Evolutionary conservation across 2,329 filamentous ascomycete species (phyloP).

Genomic region (Elsinoe necatrix): DNA sequence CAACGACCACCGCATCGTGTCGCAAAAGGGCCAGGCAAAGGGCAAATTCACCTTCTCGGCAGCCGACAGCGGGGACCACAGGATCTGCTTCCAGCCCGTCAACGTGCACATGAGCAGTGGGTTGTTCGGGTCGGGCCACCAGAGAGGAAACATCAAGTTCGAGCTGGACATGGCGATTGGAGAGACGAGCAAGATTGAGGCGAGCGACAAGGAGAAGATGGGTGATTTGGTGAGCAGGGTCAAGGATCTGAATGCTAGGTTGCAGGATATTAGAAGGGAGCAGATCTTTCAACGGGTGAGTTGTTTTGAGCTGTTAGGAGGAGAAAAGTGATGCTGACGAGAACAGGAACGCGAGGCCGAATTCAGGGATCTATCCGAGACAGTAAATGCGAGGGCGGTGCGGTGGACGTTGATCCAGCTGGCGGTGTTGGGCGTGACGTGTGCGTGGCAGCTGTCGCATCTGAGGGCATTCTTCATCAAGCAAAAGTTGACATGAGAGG

Average conservation of each 20-base stretch:
- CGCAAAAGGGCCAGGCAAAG: conserved; percentile 63
- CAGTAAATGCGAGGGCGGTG: conserved; percentile 82
- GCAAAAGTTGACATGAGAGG: conserved; percentile 85
- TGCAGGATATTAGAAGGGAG: conserved; percentile 84
- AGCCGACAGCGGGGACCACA: conserved; percentile 89
- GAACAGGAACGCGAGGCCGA: conserved; percentile 86
- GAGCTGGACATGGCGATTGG: conserved; percentile 87
- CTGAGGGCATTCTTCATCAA: conserved; percentile 98
- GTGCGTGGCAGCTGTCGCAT: conserved; percentile 95
- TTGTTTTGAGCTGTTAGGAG: not conserved
- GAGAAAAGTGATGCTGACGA: not conserved
- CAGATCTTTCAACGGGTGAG: conserved; percentile 89
- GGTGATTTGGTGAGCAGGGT: conserved; percentile 81
- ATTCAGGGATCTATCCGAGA: conserved; percentile 95
- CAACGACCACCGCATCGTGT: conserved; percentile 93
- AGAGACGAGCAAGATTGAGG: conserved; percentile 88
- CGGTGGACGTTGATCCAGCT: conserved; percentile 92
- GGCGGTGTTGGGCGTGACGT: conserved; percentile 73
- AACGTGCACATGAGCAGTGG: conserved; percentile 60
- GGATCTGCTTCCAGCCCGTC: conserved; percentile 83
- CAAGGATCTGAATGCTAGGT: conserved; percentile 75
- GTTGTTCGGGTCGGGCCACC: conserved; percentile 60
- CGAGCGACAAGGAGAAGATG: conserved; percentile 86
- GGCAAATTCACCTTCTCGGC: conserved; percentile 95
- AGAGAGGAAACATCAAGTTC: conserved; percentile 72